phyloP scores from a whole-genome alignment of 2,329 filamentous ascomycete genomes.

The Lasiodiplodia gonubiensis region DNA sequence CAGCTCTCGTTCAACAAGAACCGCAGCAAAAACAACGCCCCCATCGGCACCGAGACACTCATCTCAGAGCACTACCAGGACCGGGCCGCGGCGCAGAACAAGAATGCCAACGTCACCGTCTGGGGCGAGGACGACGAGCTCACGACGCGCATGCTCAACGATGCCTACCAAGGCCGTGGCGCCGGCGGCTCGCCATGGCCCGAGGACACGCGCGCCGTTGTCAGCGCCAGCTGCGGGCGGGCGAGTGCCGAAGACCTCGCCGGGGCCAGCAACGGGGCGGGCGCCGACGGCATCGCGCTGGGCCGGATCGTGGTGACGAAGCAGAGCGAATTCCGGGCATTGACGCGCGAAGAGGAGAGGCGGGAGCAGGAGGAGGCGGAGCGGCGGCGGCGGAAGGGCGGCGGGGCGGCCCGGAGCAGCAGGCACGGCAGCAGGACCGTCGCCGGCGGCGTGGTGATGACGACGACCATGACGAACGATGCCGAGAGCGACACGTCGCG shows the following conservation, averaged over 20 bases:
- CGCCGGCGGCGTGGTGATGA: not conserved
- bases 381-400: not conserved
- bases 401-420: not conserved
- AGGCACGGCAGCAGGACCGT: not conserved
- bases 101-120: not conserved
- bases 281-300: not conserved
- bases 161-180: not conserved
- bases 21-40: not conserved
- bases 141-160: not conserved
- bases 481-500: not conserved
- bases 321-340: not conserved
- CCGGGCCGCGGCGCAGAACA: not conserved
- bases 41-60: conserved; percentile 7
- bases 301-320: not conserved
- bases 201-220: not conserved
- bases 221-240: not conserved
- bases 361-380: not conserved
- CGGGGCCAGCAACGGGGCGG: not conserved
- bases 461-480: not conserved
- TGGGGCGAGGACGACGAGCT: not conserved
- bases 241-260: not conserved
- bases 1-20: not conserved
- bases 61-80: conserved; percentile 18
- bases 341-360: conserved; percentile 3
- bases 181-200: not conserved